Percentiles rank a stretch among this genome's conserved stretches.
Evolutionary conservation across 805 yeast species (phyloP).

Genomic region (Blastobotrys attinorum): DNA sequence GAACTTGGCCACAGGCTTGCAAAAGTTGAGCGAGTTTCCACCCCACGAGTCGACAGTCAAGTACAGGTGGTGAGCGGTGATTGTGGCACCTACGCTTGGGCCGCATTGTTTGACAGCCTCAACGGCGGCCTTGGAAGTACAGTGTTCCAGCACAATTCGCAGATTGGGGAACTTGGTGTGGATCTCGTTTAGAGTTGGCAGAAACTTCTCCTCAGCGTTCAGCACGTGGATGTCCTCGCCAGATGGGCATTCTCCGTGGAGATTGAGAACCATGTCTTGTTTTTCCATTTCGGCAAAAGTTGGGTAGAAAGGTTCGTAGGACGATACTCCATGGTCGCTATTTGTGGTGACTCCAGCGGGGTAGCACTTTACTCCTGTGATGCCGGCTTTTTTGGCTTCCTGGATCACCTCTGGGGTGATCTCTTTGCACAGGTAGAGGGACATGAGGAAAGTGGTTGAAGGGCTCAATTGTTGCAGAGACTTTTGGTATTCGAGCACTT

Average conservation of each 20-base stretch:
- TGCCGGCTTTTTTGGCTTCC: conserved; percentile 62
- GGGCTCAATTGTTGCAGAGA: conserved; percentile 62
- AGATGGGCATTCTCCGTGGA: conserved; percentile 94
- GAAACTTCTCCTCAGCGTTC: conserved; percentile 87
- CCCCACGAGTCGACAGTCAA: conserved; percentile 94
- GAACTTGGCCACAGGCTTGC: conserved; percentile 96
- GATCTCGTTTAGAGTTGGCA: conserved; percentile 78
- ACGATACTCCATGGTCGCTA: conserved; percentile 83
- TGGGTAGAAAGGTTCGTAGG: conserved; percentile 82
- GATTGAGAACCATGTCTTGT: conserved; percentile 66
- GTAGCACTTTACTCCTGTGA: conserved; percentile 89
- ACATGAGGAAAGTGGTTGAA: conserved; percentile 82
- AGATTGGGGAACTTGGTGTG: conserved; percentile 79
- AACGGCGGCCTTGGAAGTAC: conserved; percentile 86
- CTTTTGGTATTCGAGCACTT: conserved; percentile 62
- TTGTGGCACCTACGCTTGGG: conserved; percentile 76
- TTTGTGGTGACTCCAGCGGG: conserved; percentile 99
- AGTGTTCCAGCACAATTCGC: conserved; percentile 85
- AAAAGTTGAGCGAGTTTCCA: conserved; percentile 87
- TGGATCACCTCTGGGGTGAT: conserved; percentile 81
- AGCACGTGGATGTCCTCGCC: conserved; percentile 73
- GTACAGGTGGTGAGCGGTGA: conserved; percentile 91
- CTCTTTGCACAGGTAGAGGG: conserved; percentile 69
- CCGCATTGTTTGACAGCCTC: conserved; percentile 68
- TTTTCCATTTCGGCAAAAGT: conserved; percentile 83